These are phyloP conservation scores for Erythrophleum fordii DNA, from an alignment of 306 rosid species.

Conservation along the genomic window DNA sequence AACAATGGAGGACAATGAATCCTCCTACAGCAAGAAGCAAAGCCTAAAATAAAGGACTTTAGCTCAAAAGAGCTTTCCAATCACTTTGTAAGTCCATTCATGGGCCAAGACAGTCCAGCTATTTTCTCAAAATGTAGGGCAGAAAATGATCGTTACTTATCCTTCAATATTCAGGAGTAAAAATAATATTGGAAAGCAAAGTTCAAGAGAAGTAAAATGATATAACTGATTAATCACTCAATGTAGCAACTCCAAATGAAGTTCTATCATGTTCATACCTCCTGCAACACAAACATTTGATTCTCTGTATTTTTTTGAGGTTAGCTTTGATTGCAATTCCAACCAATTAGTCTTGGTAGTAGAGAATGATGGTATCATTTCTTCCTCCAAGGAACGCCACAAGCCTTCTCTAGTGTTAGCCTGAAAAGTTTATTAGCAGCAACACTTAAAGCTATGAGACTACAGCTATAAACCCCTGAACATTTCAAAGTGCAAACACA, in stretches of 20 bases:
- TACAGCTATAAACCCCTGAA: conserved; percentile 25
- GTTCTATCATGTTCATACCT: conserved; percentile 65
- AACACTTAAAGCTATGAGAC: conserved; percentile 43
- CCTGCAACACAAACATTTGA: conserved; percentile 87
- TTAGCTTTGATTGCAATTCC: conserved; percentile 84
- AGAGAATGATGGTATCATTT: conserved; percentile 75
- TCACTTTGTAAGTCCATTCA: background rate
- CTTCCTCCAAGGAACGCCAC: conserved; percentile 95
- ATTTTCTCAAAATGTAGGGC: background rate
- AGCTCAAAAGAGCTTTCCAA: background rate
- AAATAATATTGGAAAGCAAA: conserved; percentile 17
- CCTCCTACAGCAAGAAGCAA: background rate
- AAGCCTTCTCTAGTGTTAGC: conserved; percentile 69
- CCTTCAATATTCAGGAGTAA: conserved; percentile 11
- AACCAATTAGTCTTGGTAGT: conserved; percentile 83
- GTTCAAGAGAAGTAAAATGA: conserved; percentile 15
- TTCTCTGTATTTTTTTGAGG: conserved; percentile 55
- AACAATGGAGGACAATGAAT: background rate
- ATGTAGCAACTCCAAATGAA: conserved; percentile 34
- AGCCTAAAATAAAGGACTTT: background rate
- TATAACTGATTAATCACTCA: conserved; percentile 5
- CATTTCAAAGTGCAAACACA: conserved; percentile 1
- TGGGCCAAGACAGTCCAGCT: conserved; percentile 4
- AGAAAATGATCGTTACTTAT: conserved; percentile 14
- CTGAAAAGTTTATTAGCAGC: conserved; percentile 55